Conservation (phyloP, 2,329 filamentous ascomycete species). For the Talaromyces marneffei region DNA sequence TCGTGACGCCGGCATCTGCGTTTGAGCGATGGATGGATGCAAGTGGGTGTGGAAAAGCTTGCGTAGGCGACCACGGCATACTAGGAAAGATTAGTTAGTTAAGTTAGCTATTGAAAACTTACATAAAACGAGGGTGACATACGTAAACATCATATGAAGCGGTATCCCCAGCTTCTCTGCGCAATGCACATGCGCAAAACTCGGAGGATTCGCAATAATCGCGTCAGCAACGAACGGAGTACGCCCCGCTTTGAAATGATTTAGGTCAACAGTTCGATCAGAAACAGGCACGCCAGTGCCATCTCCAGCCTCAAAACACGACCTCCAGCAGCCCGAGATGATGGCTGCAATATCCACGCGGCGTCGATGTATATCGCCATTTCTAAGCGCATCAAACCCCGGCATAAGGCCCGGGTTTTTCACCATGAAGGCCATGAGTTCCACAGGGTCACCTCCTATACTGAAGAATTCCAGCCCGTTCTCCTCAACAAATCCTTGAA, state of each 20-base stretch:
- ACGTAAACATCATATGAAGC: conserved; percentile 84
- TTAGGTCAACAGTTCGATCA: conserved; percentile 38
- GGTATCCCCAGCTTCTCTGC: conserved; percentile 73
- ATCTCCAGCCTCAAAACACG: conserved; percentile 73
- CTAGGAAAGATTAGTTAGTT: conserved; percentile 39
- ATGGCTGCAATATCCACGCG: conserved; percentile 72
- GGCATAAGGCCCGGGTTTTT: conserved; percentile 84
- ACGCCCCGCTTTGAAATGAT: conserved; percentile 24
- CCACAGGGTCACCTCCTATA: conserved; percentile 69
- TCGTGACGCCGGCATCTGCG: conserved; percentile 69
- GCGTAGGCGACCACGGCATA: conserved; percentile 86
- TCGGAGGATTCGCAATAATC: conserved; percentile 81
- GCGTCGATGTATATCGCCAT: conserved; percentile 69
- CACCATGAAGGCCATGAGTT: conserved; percentile 86
- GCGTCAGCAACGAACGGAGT: conserved; percentile 75
- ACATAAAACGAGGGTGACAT: conserved; percentile 32
- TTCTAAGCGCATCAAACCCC: conserved; percentile 67
- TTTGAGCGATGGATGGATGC: conserved; percentile 74
- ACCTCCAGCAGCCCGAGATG: conserved; percentile 78
- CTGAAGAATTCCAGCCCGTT: conserved; percentile 69
- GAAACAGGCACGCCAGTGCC: conserved; percentile 41
- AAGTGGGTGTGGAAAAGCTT: conserved; percentile 78
- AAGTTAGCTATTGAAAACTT: conserved; percentile 12
- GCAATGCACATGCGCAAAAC: conserved; percentile 72
- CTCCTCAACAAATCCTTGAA: conserved; percentile 62